Evolutionary conservation across 2,329 filamentous ascomycete genomes (phyloP).

Genomic region (Amylocarpus encephaloides): DNA sequence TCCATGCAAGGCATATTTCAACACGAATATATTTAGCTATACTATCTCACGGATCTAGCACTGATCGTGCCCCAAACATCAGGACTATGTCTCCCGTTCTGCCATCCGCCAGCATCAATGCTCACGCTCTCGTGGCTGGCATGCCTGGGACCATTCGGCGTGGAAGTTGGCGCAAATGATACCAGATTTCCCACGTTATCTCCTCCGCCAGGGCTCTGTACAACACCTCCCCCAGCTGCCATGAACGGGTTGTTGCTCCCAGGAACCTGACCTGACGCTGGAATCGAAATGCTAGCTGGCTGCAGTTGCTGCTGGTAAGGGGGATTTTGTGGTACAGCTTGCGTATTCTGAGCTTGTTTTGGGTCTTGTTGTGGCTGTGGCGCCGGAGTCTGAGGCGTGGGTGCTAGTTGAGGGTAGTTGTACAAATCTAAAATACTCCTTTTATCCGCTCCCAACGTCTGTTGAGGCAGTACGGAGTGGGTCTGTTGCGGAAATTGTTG

Average conservation of each 20-base stretch:
- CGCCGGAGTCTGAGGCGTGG: conserved; percentile 18
- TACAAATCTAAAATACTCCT: conserved; percentile 72
- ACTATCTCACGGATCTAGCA: conserved; percentile 29
- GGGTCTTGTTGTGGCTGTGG: conserved; percentile 19
- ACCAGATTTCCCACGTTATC: conserved; percentile 23
- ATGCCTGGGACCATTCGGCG: conserved; percentile 35
- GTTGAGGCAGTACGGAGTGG: conserved; percentile 36
- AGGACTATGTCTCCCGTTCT: conserved; percentile 68
- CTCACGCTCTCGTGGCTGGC: conserved; percentile 65
- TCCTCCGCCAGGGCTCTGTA: conserved; percentile 23
- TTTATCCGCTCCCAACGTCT: conserved; percentile 55
- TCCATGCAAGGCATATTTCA: background rate
- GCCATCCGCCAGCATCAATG: conserved; percentile 41
- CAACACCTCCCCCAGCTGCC: conserved; percentile 13
- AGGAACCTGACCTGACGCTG: conserved; percentile 11
- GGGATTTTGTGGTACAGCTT: background rate
- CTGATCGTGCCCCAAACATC: conserved; percentile 69
- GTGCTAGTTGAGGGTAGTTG: conserved; percentile 38
- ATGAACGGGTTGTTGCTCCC: conserved; percentile 32
- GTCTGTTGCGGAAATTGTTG: conserved; percentile 32
- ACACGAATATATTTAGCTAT: background rate
- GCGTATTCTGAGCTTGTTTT: conserved; percentile 9
- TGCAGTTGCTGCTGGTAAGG: conserved; percentile 9
- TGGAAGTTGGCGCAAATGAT: conserved; percentile 17
- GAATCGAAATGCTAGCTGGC: conserved; percentile 15